These are phyloP conservation scores for Calcarisporium arbuscula DNA, from an alignment of 2,329 filamentous ascomycete species.

Conservation along the genomic window DNA sequence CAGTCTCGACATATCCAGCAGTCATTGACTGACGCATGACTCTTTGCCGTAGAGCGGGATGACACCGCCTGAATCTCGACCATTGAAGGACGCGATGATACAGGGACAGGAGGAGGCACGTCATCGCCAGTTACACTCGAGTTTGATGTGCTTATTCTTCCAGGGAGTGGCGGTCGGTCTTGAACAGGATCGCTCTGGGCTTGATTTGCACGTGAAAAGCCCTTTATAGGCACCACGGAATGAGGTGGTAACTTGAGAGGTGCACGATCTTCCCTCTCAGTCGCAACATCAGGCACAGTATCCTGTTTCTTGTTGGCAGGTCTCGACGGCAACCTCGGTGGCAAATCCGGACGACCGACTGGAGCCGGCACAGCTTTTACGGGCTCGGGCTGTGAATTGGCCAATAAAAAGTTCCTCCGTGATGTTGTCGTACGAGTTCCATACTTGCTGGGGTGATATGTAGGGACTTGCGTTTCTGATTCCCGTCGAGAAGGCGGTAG, in stretches of 20 bases:
- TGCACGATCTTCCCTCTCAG: constrained; percentile 4
- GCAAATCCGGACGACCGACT: constrained; percentile 33
- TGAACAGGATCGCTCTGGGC: too few relatives aligned
- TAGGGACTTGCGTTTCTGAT: too few relatives aligned
- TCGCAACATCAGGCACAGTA: constrained; percentile 1
- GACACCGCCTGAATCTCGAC: constrained; percentile 43
- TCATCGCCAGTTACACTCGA: constrained; percentile 16
- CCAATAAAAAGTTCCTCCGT: too few relatives aligned
- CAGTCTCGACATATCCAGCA: constrained; percentile 88
- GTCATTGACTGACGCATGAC: constrained; percentile 21
- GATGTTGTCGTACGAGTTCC: too few relatives aligned
- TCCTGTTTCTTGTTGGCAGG: too few relatives aligned
- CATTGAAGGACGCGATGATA: constrained; percentile 44
- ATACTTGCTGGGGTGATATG: too few relatives aligned
- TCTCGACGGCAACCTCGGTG: constrained; percentile 46
- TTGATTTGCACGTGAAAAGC: too few relatives aligned
- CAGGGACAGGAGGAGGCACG: constrained; percentile 45
- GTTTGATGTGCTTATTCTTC: constrained; percentile 4
- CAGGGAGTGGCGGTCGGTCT: constrained; percentile 8
- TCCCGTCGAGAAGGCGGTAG: constrained; percentile 51
- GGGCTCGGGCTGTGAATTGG: too few relatives aligned
- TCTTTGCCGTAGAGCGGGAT: constrained; percentile 22
- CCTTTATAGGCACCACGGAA: too few relatives aligned
- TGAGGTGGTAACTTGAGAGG: constrained; percentile 8
- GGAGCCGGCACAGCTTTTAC: constrained; percentile 21